Percentiles rank a stretch among this genome's conserved stretches.
These are phyloP conservation scores for Gynostemma pentaphyllum DNA, from an alignment of 306 rosid genomes.

Conservation along the genomic window DNA sequence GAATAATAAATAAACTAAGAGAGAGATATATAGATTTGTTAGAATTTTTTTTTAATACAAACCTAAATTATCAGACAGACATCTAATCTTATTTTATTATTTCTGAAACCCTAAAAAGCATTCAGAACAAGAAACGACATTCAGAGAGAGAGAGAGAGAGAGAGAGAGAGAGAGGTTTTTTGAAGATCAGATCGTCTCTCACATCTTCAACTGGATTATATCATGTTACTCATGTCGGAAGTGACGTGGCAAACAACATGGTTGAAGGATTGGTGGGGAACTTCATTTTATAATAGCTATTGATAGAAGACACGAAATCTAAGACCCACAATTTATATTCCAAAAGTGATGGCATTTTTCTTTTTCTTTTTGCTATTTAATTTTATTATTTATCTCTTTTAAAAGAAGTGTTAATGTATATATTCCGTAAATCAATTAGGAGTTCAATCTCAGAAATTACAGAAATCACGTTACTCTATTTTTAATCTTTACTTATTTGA, in stretches of 20 bases:
- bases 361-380: no score
- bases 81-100: not conserved
- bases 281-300: no score
- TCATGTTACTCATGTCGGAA: slow-evolving; percentile 12
- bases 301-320: not conserved
- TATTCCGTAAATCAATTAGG: no score
- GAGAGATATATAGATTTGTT: no score
- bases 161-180: not conserved
- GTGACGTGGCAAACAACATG: slow-evolving; percentile 3
- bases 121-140: no score
- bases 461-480: no score
- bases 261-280: not conserved
- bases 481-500: no score
- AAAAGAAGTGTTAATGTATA: not conserved
- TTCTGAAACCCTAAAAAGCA: no score
- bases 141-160: not conserved
- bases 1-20: no score
- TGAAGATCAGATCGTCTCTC: not conserved
- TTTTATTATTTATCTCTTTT: no score
- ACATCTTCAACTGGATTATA: not conserved
- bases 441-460: no score
- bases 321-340: not conserved
- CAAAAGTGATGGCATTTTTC: not conserved
- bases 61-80: not conserved
- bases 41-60: not conserved